Base-by-base conservation (phyloP, 768 basidiomycete genomes). In the Termitomyces sp. region DNA sequence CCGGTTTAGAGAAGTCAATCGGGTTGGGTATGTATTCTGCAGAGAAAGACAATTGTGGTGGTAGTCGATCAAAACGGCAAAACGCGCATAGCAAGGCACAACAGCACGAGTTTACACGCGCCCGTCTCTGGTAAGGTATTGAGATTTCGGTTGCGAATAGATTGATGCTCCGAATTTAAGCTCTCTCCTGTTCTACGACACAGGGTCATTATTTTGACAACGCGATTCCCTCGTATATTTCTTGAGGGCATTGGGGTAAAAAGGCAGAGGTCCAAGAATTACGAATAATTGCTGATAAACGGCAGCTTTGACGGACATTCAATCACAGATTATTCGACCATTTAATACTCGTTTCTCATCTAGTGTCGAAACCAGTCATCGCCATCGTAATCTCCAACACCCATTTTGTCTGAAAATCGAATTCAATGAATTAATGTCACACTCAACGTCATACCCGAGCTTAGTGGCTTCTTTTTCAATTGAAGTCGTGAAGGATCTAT, bases 61-160 rank as follows among this genome's bases (percentile, higher is more conserved):
- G 55, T 62, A 57, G 55, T 57, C 61, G 54, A 56, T 58, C 54
- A 51, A 54, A 46, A 21, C 19, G 47, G 47, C 47, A 48, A 26
- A 46, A 48, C 57, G 57, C 50, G 53, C 44, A 48, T 40, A 48
- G 17, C 49, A 23, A 23, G 23, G 23, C 23, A 23, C 23, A 23
- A 53, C 45, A 49, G n/a, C 50, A 26, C 53, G 50, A 26, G 37
- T 26, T 33, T 31, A 33, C 21, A 50, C 33, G 23, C 48, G 48
- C 35, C 35, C 26, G 23, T 23, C 23, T 26, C 12, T 21, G 12
- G 2, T 9, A 8, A 8, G 12, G 12, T 49, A 10, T 35, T 37
- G 48, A 35, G 48, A 35, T 33, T 21, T 43, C 37, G 9, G 28
- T 48, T 26, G 12, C 14, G 35, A 37, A 23, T 23, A 23, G 2